Evolutionary conservation across 768 basidiomycete genomes (phyloP).

Genomic region (Lactifluus piperatus): DNA sequence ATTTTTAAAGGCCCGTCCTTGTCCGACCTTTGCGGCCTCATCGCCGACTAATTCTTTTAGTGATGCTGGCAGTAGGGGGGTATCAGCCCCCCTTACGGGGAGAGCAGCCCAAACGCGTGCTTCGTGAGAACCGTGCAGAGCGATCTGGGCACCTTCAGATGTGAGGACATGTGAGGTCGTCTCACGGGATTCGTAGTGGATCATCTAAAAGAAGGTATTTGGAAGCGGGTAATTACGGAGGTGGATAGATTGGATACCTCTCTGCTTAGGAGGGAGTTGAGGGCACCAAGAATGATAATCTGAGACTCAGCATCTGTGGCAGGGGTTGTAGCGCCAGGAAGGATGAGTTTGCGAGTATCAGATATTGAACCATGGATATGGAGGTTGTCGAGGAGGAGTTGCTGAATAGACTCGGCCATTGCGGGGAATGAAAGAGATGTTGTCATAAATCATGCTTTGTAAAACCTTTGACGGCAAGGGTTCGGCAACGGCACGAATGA

Average conservation of each 20-base stretch:
- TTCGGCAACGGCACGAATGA: neutral
- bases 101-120: slow-evolving; percentile 87
- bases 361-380: slow-evolving; percentile 44
- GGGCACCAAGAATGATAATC: slow-evolving; percentile 75
- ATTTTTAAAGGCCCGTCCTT: slow-evolving; percentile 93
- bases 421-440: neutral
- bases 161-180: slow-evolving; percentile 65
- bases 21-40: slow-evolving; percentile 87
- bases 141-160: slow-evolving; percentile 74
- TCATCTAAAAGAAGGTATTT: slow-evolving; percentile 52
- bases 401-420: slow-evolving; percentile 76
- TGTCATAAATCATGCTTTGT: neutral
- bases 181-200: slow-evolving; percentile 73
- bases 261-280: slow-evolving; percentile 63
- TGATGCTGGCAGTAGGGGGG: slow-evolving; percentile 54
- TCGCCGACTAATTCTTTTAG: slow-evolving; percentile 75
- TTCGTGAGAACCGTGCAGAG: slow-evolving; percentile 84
- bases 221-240: slow-evolving; percentile 7
- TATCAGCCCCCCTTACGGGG: slow-evolving; percentile 59
- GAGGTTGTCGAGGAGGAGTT: slow-evolving; percentile 68
- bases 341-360: slow-evolving; percentile 58
- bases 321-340: slow-evolving; percentile 52
- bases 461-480: too few species aligned
- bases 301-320: slow-evolving; percentile 70
- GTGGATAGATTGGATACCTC: slow-evolving; percentile 1